Conservation (phyloP, 768 basidiomycete genomes). For the Galerina sulciceps region DNA sequence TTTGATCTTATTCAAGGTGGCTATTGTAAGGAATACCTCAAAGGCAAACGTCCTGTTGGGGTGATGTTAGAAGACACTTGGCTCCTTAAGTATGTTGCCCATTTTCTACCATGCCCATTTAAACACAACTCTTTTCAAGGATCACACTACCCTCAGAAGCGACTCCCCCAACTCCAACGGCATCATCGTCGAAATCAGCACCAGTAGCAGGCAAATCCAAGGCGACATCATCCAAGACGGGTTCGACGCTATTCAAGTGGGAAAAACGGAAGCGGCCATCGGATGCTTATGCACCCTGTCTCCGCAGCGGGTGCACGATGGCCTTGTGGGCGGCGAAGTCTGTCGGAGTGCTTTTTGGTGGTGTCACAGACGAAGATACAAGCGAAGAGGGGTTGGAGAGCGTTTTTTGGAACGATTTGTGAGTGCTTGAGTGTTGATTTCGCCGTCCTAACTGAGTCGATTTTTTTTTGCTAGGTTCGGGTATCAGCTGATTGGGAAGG, state of each 20-base stretch:
- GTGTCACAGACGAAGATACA: conserved; percentile 84
- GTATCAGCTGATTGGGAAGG: conserved; percentile 75
- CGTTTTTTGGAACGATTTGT: conserved; percentile 89
- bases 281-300: conserved; percentile 70
- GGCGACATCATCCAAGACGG: conserved; percentile 32
- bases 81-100: conserved; percentile 66
- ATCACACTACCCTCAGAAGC: conserved; percentile 26
- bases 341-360: conserved; percentile 84
- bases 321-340: conserved; percentile 70
- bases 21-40: conserved; percentile 88
- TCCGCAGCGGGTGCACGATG: conserved; percentile 89
- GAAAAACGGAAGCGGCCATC: conserved; percentile 77
- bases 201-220: conserved; percentile 31
- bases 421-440: conserved; percentile 41
- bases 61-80: conserved; percentile 92
- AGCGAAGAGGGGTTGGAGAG: conserved; percentile 85
- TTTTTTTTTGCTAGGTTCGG: conserved; percentile 56
- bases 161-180: conserved; percentile 8
- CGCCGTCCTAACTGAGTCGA: neutral
- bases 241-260: conserved; percentile 68
- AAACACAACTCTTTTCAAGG: conserved; percentile 5
- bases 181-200: conserved; percentile 18
- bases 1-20: conserved; percentile 54
- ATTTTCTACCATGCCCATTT: neutral
- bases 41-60: conserved; percentile 84